These are phyloP conservation scores for Rhododendron kiyosumense DNA, from an alignment of 148 eudicot species.

Conservation along the genomic window DNA sequence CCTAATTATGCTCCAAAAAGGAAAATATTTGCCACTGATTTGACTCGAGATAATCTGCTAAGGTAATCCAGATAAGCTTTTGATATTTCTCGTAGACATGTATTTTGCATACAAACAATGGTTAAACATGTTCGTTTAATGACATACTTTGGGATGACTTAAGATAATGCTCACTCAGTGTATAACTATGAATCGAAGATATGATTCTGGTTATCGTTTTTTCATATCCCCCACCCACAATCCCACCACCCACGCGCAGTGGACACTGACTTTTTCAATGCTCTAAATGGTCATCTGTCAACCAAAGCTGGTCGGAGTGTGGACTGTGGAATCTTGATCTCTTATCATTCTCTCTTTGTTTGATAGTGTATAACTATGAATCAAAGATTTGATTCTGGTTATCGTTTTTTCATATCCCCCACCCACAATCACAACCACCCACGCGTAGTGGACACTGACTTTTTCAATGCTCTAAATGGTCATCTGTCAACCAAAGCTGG, in stretches of 20 bases:
- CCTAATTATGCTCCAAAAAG: conserved; percentile 86
- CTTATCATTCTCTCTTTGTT: not conserved
- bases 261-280: not conserved
- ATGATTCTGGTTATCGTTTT: not conserved
- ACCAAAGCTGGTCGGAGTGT: not conserved
- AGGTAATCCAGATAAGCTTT: conserved; percentile 39
- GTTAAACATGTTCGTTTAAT: not conserved
- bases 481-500: not conserved
- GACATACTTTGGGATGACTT: not conserved
- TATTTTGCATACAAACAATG: not conserved
- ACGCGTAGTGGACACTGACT: not conserved
- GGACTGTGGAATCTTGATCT: not conserved
- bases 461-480: not conserved
- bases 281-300: not conserved
- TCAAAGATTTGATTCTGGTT: not conserved
- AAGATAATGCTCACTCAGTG: not conserved
- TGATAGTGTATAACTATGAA: not conserved
- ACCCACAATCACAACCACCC: not conserved
- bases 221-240: not conserved
- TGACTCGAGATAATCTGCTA: conserved; percentile 79
- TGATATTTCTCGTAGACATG: not conserved
- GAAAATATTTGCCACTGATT: conserved; percentile 80
- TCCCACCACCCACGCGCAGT: not conserved
- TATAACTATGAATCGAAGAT: not conserved
- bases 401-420: not conserved